Base-by-base conservation (phyloP, 768 basidiomycete species). In the Serendipita indica region DNA sequence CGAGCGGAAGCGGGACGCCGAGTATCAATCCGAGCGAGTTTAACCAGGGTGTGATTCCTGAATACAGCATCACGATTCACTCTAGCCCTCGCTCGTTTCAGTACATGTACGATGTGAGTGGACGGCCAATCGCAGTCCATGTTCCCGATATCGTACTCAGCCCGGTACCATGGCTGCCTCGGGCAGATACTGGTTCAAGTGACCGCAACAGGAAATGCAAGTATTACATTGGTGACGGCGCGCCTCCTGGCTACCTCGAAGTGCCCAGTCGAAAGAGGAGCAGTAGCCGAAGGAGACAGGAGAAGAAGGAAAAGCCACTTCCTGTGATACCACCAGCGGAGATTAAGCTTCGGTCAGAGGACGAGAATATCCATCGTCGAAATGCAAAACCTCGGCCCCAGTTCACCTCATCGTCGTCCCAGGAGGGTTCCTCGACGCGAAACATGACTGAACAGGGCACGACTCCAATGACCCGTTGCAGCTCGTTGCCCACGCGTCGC, bases 1-100 rank as follows among this genome's bases (percentile, higher is more conserved):
- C n/a, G 16, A 43, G 41, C 16, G 41, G 35, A 10, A 37, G 35
- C 18, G 35, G 18, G 12, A 18, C 12, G 10, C 12, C 12, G 10
- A 18, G 35, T 10, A 18, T 37, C 35, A 25, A 43, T n/a, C n/a
- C 41, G 4, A 43, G 41, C 16, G n/a, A n/a, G 41, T 43, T 43
- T 25, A 43, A 43, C 27, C 6, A 25, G 6, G 41, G 41, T n/a
- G 6, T 25, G 6, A 25, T 43, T n/a, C 41, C 41, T 43, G n/a
- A 54, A 30, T 54, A 54, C 30, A 54, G 22, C 30, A 54, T 54
- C 49, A 54, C 49, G 16, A 54, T 54, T 10, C 30, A 54, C 22
- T 54, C 49, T 18, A 54, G 49, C 30, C 49, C 20, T 7, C 49
- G 30, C 3, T 43, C 41, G 16, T n/a, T 43, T n/a, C 20, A 22